Conservation (phyloP, 2,329 filamentous ascomycete species). For the Arthroderma sp. region DNA sequence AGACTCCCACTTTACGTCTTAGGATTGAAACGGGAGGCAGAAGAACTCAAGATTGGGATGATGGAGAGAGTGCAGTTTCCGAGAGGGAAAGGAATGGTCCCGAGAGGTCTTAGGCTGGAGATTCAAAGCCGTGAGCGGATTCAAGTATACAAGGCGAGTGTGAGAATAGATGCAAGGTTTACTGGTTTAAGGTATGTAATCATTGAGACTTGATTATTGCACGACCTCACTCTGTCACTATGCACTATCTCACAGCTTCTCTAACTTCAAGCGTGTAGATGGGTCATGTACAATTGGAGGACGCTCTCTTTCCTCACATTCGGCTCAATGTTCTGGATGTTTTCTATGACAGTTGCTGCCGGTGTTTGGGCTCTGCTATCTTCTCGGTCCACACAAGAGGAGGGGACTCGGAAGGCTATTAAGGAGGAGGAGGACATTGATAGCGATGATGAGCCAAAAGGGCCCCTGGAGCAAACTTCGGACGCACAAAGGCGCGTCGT, state of each 20-base stretch:
- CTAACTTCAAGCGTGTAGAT: conserved; percentile 35
- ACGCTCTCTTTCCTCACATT: conserved; percentile 57
- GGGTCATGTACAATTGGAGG: conserved; percentile 78
- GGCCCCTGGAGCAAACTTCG: background rate
- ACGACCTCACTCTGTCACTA: background rate
- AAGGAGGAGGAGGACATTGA: conserved; percentile 8
- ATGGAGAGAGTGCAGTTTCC: conserved; percentile 61
- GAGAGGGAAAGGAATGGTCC: conserved; percentile 41
- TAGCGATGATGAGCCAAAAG: background rate
- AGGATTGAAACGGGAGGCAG: conserved; percentile 52
- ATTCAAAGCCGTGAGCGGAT: conserved; percentile 57
- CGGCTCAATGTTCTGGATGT: conserved; percentile 61
- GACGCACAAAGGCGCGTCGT: too few species aligned
- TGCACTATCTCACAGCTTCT: background rate
- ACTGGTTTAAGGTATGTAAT: conserved; percentile 50
- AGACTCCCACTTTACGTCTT: conserved; percentile 59
- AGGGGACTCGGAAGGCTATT: conserved; percentile 4
- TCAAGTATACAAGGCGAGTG: conserved; percentile 60
- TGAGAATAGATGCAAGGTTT: conserved; percentile 63
- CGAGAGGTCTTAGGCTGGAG: conserved; percentile 48
- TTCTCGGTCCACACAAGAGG: conserved; percentile 20
- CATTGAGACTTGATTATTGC: background rate
- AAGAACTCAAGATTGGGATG: conserved; percentile 54
- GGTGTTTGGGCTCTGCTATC: conserved; percentile 51
- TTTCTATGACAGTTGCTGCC: conserved; percentile 56